phyloP scores from a whole-genome alignment of 805 yeast genomes.

The Schizosaccharomyces lindneri region DNA sequence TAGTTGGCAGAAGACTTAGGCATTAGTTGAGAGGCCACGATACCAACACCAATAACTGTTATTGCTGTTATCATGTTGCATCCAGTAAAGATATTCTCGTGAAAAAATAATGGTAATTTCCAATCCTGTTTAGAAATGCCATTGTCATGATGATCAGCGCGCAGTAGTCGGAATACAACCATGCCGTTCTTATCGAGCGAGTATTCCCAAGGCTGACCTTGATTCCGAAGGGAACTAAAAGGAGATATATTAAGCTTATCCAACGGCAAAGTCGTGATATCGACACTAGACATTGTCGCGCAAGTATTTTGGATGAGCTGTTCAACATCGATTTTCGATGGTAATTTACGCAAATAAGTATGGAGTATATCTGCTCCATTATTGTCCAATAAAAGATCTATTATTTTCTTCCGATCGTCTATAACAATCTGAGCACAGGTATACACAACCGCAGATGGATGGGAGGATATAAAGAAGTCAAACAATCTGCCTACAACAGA shows the following conservation, averaged over 20 bases:
- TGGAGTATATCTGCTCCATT: not conserved
- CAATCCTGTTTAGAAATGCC: no score
- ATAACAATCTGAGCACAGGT: conserved; percentile 1
- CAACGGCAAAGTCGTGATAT: not conserved
- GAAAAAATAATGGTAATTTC: not conserved
- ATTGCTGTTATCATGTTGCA: not conserved
- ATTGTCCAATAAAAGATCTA: not conserved
- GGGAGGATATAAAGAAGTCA: not conserved
- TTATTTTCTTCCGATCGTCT: not conserved
- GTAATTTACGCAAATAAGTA: not conserved
- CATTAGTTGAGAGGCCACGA: not conserved
- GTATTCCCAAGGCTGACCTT: not conserved
- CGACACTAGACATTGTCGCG: not conserved
- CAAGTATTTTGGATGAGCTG: not conserved
- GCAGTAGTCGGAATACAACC: not conserved
- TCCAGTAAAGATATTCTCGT: not conserved
- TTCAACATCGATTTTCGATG: not conserved
- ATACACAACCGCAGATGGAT: not conserved
- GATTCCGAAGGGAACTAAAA: not conserved
- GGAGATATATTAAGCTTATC: not conserved
- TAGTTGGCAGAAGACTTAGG: not conserved
- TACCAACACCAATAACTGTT: not conserved
- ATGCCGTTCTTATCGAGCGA: not conserved
- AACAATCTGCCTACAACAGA: not conserved
- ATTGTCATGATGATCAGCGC: not conserved